Evolutionary conservation across 163 green algal species (phyloP).

Genomic region (Prototheca wickerhamii): DNA sequence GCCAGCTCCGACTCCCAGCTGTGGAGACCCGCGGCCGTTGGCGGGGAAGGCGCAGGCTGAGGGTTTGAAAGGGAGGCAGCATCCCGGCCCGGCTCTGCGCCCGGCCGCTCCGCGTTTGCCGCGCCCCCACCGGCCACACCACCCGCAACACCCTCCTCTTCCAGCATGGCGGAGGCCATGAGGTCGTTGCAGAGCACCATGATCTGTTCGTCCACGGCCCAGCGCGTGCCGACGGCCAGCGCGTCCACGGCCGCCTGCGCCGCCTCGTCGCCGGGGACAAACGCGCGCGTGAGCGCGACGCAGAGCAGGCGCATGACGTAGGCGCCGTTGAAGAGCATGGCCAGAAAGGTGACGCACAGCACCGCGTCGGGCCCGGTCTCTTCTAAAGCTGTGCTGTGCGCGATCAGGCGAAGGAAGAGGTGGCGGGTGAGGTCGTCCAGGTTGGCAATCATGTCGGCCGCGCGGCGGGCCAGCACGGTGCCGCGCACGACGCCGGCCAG

Average conservation of each 20-base stretch:
- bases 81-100: too few species aligned
- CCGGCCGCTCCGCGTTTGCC: too few species aligned
- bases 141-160: too few species aligned
- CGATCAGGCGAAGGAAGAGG: not conserved
- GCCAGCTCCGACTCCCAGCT: too few species aligned
- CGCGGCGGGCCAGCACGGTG: not conserved
- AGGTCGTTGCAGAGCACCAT: not conserved
- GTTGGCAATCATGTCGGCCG: not conserved
- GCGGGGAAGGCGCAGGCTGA: too few species aligned
- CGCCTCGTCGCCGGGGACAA: not conserved
- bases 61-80: too few species aligned
- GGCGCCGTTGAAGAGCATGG: conserved; percentile 17
- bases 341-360: conserved; percentile 11
- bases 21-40: too few species aligned
- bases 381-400: not conserved
- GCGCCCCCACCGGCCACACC: too few species aligned
- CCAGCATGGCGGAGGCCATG: not conserved
- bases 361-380: conserved; percentile 3
- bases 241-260: not conserved
- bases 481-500: conserved; percentile 6
- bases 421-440: not conserved
- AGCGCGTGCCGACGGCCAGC: not conserved
- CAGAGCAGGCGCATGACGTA: conserved; percentile 13
- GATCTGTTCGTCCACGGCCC: conserved; percentile 6
- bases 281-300: conserved; percentile 7